Conservation (phyloP, 345 rosid genomes). For the Brassica juncea region DNA sequence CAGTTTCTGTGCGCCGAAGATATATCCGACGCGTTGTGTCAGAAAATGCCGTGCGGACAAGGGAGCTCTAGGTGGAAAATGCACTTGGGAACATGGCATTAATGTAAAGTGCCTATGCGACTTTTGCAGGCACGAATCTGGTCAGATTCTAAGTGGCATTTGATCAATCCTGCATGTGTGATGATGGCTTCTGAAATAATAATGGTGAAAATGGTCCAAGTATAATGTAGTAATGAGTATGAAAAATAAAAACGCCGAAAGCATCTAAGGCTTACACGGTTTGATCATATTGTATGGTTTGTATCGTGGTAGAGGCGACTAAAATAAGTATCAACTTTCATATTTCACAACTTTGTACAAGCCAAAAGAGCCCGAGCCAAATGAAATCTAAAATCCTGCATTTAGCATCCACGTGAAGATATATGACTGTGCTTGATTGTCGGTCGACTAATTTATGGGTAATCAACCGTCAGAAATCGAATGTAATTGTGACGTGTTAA, state of each 20-base stretch:
- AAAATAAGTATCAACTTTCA: neutral
- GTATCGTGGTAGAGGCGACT: neutral
- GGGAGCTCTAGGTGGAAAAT: constrained; percentile 21
- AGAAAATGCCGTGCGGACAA: constrained; percentile 18
- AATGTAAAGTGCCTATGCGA: constrained; percentile 26
- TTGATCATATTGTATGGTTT: neutral
- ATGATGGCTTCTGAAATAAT: constrained; percentile 2
- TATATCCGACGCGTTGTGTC: constrained; percentile 16
- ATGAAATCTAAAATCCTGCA: neutral
- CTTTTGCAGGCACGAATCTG: neutral
- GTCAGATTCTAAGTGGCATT: neutral
- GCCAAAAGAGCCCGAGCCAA: neutral
- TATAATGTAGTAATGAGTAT: neutral
- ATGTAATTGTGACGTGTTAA: neutral
- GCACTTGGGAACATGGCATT: neutral
- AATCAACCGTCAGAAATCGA: neutral
- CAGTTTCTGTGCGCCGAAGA: constrained; percentile 28
- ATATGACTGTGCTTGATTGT: neutral
- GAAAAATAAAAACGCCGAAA: neutral
- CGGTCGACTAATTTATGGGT: neutral
- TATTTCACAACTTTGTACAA: neutral
- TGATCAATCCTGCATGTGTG: neutral
- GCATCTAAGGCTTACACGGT: neutral
- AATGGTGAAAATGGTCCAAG: neutral
- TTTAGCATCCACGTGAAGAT: neutral